Percentiles rank a stretch among this genome's conserved stretches.
Evolutionary conservation across 371 early-diverging fungal genomes (phyloP).

Genomic region (Mucor racemosus): DNA sequence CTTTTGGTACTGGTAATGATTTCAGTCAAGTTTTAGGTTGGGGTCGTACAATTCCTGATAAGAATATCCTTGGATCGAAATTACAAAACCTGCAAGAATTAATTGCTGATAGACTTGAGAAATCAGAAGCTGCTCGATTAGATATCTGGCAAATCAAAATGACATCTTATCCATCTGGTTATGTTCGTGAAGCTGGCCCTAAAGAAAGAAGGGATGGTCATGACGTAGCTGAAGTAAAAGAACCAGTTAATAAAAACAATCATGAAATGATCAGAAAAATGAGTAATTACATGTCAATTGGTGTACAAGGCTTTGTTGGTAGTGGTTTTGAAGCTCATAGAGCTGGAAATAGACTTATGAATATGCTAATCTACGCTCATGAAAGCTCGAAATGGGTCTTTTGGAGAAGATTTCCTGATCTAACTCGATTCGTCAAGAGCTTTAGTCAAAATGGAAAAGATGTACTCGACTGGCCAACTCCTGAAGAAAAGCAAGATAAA

Average conservation of each 20-base stretch:
- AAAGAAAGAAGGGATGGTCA: constrained; percentile 37
- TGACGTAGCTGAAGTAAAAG: constrained; percentile 30
- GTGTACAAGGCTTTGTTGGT: constrained; percentile 70
- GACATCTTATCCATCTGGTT: constrained; percentile 53
- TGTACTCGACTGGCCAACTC: constrained; percentile 21
- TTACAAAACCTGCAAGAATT: constrained; percentile 48
- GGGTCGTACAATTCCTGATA: constrained; percentile 63
- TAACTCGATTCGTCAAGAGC: constrained; percentile 51
- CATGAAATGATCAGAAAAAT: constrained; percentile 44
- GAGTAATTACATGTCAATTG: constrained; percentile 63
- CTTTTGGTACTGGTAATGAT: constrained; percentile 73
- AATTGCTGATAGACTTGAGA: constrained; percentile 51
- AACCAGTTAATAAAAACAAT: background rate
- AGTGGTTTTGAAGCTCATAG: constrained; percentile 65
- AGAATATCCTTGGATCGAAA: constrained; percentile 53
- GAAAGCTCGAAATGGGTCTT: constrained; percentile 67
- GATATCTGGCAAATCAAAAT: constrained; percentile 65
- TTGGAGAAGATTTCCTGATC: constrained; percentile 56
- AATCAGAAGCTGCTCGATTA: constrained; percentile 61
- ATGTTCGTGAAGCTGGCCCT: constrained; percentile 49
- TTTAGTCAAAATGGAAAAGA: constrained; percentile 28
- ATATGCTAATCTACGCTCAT: constrained; percentile 58
- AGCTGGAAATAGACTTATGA: constrained; percentile 53
- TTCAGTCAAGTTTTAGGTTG: constrained; percentile 69
- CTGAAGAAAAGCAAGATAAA: constrained; percentile 7